Evolutionary conservation across 1,284 basidiomycete species (phyloP), one percentile per base, ranked within the genome.

Genomic region (Irpex sp.): DNA sequence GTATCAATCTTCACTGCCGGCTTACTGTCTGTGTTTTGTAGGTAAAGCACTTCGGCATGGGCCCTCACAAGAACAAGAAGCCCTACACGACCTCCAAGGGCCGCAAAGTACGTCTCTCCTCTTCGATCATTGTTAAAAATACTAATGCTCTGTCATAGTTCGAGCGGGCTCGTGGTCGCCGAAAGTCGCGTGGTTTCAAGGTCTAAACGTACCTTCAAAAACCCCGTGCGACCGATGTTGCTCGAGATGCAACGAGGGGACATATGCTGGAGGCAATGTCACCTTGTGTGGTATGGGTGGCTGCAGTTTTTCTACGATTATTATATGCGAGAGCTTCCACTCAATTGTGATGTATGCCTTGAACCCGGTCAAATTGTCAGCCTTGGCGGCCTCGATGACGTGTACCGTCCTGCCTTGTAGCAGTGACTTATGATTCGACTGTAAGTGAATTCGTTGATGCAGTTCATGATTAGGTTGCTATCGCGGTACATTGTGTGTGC

Each of bases 11-110:
- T n/a, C n/a, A n/a, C n/a, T n/a, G n/a, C n/a, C n/a, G n/a, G n/a
- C n/a, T n/a, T n/a, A n/a, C n/a, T n/a, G n/a, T n/a, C n/a, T n/a
- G n/a, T n/a, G n/a, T n/a, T n/a, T n/a, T n/a, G n/a, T n/a, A n/a
- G n/a, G n/a, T n/a, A n/a, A n/a, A n/a, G n/a, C n/a, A n/a, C n/a
- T 98, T 98, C 77, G 97, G 95, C 75, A 92, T 93, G 89, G 92
- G 87, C 66, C 92, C 91, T 54, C 90, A 93, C 87, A 92, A 93
- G 80, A 80, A 95, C 91, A 95, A 95, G 87, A 95, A 94, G 82
- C 95, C 95, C 58, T 90, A 95, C 83, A 92, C 95, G 62, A 85
- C 83, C 71, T 94, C 93, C 76, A 97, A 97, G 85, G 96, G 97
- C 70, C 93, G 96, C 87, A 98, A 98, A 77, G 88, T 90, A 69